Evolutionary conservation across 140 eudicot species (phyloP), one percentile per base, ranked within the genome.

Genomic region (Cichorium intybus): DNA sequence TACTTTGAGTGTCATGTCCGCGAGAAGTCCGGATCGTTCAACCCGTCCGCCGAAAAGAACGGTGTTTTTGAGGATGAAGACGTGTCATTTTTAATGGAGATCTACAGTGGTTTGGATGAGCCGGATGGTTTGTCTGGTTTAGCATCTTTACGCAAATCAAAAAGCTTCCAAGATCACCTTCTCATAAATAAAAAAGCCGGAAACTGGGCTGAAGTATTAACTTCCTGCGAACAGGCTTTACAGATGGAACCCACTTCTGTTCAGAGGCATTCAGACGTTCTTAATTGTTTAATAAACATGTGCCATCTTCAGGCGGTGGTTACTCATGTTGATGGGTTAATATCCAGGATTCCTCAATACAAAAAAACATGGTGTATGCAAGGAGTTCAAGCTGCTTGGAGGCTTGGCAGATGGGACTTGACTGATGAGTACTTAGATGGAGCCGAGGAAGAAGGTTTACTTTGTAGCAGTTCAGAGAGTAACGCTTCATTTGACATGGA

Each of bases 371-470:
- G 99, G 99, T 89, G 99, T 72, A 94, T 90, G 87, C 99, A 94
- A 81, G 99, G 99, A 39, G 87, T 89, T 77, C 99, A 94, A 71
- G 99, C 99, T 49, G 99, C 99, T 64, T 94, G 99, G 99, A 89
- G 99, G 79, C 97, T 94, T 73, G 97, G 99, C 14, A 89, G 91
- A 81, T 94, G 99, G 99, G 97, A 89, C 54, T 77, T 94, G 78
- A 89, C 85, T 80, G 95, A 80, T 74, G 99, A 94, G 75, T 94
- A 84, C 57, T 83, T 89, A 39, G 71, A 75, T 48, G 95, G 87
- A 75, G 97, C 97, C 77, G 94, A 89, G 65, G 93, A 80, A 82
- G 97, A 94, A 78, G 97, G 97, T 68, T 66, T 84, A 68, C 84
- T 89, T 50, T 94, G 84, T 72, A 94, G 97, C 79, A 89, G 85